These are phyloP conservation scores for Alliaria petiolata DNA, from an alignment of 345 rosid genomes.

Conservation along the genomic window DNA sequence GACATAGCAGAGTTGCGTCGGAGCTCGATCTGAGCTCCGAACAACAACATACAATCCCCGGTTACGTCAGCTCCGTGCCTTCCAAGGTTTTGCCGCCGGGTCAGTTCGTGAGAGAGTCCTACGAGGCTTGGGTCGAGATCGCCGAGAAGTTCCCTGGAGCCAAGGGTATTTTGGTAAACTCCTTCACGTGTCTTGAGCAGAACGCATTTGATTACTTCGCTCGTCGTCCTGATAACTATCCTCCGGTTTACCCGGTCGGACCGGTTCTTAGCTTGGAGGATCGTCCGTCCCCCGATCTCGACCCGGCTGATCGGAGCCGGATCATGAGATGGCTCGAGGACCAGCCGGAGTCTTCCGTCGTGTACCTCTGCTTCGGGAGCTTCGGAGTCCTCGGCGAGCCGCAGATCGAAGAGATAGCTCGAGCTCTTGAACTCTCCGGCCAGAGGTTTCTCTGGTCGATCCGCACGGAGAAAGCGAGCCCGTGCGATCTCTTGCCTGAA, in stretches of 20 bases:
- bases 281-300: background rate
- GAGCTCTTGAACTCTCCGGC: background rate
- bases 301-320: background rate
- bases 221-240: background rate
- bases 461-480: background rate
- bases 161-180: conserved; percentile 43
- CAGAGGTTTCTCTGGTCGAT: background rate
- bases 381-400: background rate
- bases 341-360: background rate
- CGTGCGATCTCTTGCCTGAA: background rate
- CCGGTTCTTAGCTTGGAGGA: background rate
- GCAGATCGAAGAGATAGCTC: background rate
- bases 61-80: conserved; percentile 38
- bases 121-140: conserved; percentile 23
- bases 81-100: conserved; percentile 33
- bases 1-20: conserved; percentile 14
- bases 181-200: conserved; percentile 20
- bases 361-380: background rate
- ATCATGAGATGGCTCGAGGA: background rate
- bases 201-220: background rate
- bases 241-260: background rate
- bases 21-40: background rate
- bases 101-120: conserved; percentile 33
- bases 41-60: conserved; percentile 26
- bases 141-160: background rate